Base-by-base conservation (phyloP, 2,329 filamentous ascomycete genomes). In the Acrocalymma vagum region DNA sequence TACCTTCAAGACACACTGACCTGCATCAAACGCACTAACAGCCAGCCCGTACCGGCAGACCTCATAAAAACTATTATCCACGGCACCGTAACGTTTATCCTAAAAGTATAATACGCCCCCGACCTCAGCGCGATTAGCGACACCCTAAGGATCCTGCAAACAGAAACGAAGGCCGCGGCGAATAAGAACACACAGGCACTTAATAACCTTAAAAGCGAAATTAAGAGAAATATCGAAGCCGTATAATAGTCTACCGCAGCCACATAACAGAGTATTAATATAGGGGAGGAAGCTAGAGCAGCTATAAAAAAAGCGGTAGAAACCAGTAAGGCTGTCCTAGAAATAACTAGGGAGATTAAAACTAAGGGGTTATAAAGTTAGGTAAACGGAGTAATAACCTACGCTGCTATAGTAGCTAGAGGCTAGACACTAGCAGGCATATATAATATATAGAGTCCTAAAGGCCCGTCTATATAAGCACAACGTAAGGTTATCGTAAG, bases 401-500 rank as follows among this genome's bases (percentile, higher is more conserved):
- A 54, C 32, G 47, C 48, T 38, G 38, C 47, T 3, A 24, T 29
- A 14, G 51, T 35, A 41, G 47, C 40, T 7, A 38, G 37, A 16
- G 28, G 34, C 10, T 5, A 20, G 11, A 25, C 31, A 30, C 21
- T 32, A 46, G 42, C 44, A 52, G 42, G 38, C 42, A 50, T 27
- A 50, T 35, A 45, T 17, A 54, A 51, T 54, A 40, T 40, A 54
- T 39, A 52, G 27, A 45, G 36, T 45, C 27, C 36, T 15, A 51
- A 41, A 42, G 20, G 9, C 11, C 37, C 35, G 23, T 48, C 51
- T 34, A 29, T 17, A 28, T 33, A 52, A 31, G 43, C 26, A 13
- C 39, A 51, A 36, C 42, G 43, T 48, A 29, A 58, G 38, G 41
- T 58, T 21, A 42, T 55, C 9, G 31, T 54, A 14, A 54, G 38